Conservation (phyloP, 306 rosid genomes). For the Abrus precatorius region DNA sequence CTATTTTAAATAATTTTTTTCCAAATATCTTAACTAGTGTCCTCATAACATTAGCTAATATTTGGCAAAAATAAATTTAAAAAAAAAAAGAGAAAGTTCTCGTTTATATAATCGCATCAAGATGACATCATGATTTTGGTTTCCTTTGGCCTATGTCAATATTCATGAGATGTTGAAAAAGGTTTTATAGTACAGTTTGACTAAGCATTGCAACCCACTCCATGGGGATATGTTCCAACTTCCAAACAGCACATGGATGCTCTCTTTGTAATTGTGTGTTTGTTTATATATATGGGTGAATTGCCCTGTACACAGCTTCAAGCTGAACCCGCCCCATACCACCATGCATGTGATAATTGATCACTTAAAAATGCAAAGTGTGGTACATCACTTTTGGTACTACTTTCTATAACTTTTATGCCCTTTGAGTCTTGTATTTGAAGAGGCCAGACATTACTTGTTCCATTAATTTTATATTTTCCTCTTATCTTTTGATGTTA, state of each 20-base stretch:
- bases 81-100: too few species aligned
- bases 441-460: conserved; percentile 1
- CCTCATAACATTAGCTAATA: too few species aligned
- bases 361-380: conserved; percentile 43
- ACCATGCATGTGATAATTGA: conserved; percentile 26
- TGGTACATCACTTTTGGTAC: conserved; percentile 51
- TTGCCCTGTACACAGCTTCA: conserved; percentile 19
- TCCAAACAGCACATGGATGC: background rate
- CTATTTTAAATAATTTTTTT: too few species aligned
- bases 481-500: conserved; percentile 21
- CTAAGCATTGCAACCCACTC: conserved; percentile 17
- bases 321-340: conserved; percentile 40
- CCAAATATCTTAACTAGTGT: too few species aligned
- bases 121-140: conserved; percentile 34
- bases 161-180: conserved; percentile 16
- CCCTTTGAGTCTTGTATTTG: conserved; percentile 44
- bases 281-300: background rate
- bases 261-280: background rate
- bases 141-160: background rate
- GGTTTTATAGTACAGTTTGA: conserved; percentile 17
- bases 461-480: background rate
- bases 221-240: conserved; percentile 5
- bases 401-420: conserved; percentile 21
- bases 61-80: too few species aligned
- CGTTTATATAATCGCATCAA: conserved; percentile 35